A percentile compares a stretch with the other conserved stretches of the same genome.
phyloP scores from a whole-genome alignment of 228 moss, liverwort and hornwort species.

The Sphagnum magellanicum region DNA sequence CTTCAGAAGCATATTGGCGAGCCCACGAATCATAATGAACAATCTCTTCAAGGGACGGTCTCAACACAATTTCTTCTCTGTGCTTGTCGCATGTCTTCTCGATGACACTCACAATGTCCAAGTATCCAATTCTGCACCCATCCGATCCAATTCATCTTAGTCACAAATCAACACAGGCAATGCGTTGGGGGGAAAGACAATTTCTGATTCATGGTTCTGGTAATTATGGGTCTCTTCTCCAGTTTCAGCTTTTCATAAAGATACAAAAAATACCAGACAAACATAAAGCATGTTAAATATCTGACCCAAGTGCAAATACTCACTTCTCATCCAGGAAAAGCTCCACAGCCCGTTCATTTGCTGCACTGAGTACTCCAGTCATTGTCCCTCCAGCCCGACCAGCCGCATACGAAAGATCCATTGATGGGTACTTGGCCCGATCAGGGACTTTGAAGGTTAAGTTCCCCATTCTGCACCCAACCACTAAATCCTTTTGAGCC shows the following conservation, averaged over 20 bases:
- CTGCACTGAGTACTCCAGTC: conserved; percentile 97
- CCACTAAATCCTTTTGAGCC: background rate
- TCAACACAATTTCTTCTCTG: conserved; percentile 62
- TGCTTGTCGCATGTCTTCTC: conserved; percentile 88
- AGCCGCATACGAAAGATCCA: conserved; percentile 80
- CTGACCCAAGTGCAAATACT: background rate
- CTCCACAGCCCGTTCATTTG: conserved; percentile 94
- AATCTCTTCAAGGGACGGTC: conserved; percentile 81
- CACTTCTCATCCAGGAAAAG: conserved; percentile 91
- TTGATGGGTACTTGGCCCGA: conserved; percentile 77
- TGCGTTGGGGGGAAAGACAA: too few species aligned
- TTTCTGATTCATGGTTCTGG: too few species aligned
- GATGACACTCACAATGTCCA: conserved; percentile 86
- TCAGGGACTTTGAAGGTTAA: conserved; percentile 82
- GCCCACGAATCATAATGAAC: conserved; percentile 90
- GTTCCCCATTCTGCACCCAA: conserved; percentile 66
- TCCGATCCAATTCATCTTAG: too few species aligned
- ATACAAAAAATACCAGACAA: too few species aligned
- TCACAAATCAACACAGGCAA: too few species aligned
- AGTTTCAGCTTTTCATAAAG: too few species aligned
- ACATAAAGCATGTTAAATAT: too few species aligned
- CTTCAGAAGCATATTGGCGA: conserved; percentile 43
- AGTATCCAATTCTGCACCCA: conserved; percentile 71
- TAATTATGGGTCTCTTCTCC: too few species aligned
- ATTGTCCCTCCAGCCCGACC: conserved; percentile 96